Conservation (phyloP, 1,284 basidiomycete genomes). For the Cryptococcus hybrid region DNA sequence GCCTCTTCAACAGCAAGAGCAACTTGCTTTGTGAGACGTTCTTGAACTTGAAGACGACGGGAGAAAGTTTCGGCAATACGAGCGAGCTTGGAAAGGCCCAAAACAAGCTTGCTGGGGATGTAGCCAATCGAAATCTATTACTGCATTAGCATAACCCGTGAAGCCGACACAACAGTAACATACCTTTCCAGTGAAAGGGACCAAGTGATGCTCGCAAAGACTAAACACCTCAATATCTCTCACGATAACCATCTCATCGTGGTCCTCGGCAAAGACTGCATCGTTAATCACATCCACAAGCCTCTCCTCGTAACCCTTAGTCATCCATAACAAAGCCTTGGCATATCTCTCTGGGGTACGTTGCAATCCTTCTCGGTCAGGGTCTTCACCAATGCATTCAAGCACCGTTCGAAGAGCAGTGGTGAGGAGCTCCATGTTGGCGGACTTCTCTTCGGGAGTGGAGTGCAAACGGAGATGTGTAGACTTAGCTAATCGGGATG, state of each 20-base stretch:
- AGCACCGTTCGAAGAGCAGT: constrained; percentile 87
- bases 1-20: constrained; percentile 97
- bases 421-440: constrained; percentile 73
- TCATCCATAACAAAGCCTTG: constrained; percentile 99
- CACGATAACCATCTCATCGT: constrained; percentile 99
- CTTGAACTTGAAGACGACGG: constrained; percentile 93
- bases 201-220: constrained; percentile 97
- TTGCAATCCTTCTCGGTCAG: constrained; percentile 84
- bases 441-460: constrained; percentile 67
- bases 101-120: constrained; percentile 92
- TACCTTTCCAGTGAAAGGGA: constrained; percentile 97
- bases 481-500: constrained; percentile 67
- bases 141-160: background rate
- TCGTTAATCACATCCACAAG: constrained; percentile 96
- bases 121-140: constrained; percentile 73
- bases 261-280: constrained; percentile 97
- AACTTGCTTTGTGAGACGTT: constrained; percentile 96
- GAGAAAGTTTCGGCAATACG: constrained; percentile 98
- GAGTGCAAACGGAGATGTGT: constrained; percentile 80
- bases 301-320: constrained; percentile 95
- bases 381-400: constrained; percentile 98
- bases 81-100: constrained; percentile 96
- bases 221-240: constrained; percentile 97
- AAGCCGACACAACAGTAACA: constrained; percentile 30
- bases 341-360: constrained; percentile 95